Evolutionary conservation across 352 stramenopile species (phyloP).

Genomic region (Phytophthora kernoviae): DNA sequence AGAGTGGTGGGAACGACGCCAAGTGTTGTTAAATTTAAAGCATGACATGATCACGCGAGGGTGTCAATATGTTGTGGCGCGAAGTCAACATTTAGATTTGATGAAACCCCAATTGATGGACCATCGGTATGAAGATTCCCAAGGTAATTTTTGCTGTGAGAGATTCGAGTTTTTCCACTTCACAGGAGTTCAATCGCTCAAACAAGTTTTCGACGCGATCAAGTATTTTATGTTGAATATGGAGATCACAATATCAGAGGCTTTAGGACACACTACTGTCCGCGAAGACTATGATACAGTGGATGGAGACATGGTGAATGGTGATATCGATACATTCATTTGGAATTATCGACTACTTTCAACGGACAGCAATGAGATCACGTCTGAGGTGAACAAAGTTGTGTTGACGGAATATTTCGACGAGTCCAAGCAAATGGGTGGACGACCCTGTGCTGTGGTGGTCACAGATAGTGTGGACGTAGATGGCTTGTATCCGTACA

Average conservation of each 20-base stretch:
- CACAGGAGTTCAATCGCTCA: constrained; percentile 40
- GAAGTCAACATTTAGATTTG: constrained; percentile 40
- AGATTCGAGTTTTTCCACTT: constrained; percentile 26
- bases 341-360: constrained; percentile 55
- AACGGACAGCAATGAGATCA: constrained; percentile 4
- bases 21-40: constrained; percentile 42
- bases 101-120: constrained; percentile 39
- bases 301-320: constrained; percentile 10
- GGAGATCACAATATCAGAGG: constrained; percentile 63
- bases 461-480: constrained; percentile 15
- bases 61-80: constrained; percentile 38
- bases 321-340: constrained; percentile 21
- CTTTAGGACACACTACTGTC: constrained; percentile 51
- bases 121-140: constrained; percentile 3
- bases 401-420: constrained; percentile 32
- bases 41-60: constrained; percentile 43
- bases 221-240: constrained; percentile 54
- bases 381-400: constrained; percentile 1
- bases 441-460: constrained; percentile 6
- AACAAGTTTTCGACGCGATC: constrained; percentile 60
- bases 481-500: constrained; percentile 9
- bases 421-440: constrained; percentile 8
- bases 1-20: constrained; percentile 37
- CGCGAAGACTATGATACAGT: constrained; percentile 52
- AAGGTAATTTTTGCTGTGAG: constrained; percentile 4